Conservation (phyloP, 257 asterid genomes). For the Ajuga chamaepitys region DNA sequence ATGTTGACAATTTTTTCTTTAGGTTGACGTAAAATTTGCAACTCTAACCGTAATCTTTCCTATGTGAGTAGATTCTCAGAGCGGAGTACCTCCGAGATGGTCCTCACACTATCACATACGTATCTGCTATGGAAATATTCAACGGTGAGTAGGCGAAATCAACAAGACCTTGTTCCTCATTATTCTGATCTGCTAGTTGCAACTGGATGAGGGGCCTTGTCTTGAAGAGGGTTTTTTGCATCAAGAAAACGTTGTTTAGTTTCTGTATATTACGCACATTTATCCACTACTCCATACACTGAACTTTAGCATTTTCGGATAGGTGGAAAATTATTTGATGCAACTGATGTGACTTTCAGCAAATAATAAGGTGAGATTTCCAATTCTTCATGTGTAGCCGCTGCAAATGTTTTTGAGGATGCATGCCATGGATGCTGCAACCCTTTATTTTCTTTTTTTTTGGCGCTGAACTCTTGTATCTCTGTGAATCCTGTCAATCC, state of each 20-base stretch:
- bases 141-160: background rate
- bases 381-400: background rate
- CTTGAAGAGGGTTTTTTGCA: slow-evolving; percentile 15
- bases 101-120: background rate
- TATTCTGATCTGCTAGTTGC: slow-evolving; percentile 3
- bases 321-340: slow-evolving; percentile 14
- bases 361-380: slow-evolving; percentile 15
- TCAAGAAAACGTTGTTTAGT: slow-evolving; percentile 10
- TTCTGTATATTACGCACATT: slow-evolving; percentile 20
- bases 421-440: background rate
- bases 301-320: slow-evolving; percentile 17
- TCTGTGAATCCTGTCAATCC: too few species aligned
- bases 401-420: background rate
- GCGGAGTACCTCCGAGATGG: slow-evolving; percentile 18
- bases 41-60: slow-evolving; percentile 1
- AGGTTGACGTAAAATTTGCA: background rate
- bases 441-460: background rate
- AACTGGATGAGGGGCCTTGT: slow-evolving; percentile 10
- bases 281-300: slow-evolving; percentile 10
- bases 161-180: background rate
- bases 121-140: slow-evolving; percentile 2
- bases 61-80: slow-evolving; percentile 16
- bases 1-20: background rate
- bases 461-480: background rate
- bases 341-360: slow-evolving; percentile 1